Base-by-base conservation (phyloP, 1,284 basidiomycete genomes). In the Ustilago sp. region DNA sequence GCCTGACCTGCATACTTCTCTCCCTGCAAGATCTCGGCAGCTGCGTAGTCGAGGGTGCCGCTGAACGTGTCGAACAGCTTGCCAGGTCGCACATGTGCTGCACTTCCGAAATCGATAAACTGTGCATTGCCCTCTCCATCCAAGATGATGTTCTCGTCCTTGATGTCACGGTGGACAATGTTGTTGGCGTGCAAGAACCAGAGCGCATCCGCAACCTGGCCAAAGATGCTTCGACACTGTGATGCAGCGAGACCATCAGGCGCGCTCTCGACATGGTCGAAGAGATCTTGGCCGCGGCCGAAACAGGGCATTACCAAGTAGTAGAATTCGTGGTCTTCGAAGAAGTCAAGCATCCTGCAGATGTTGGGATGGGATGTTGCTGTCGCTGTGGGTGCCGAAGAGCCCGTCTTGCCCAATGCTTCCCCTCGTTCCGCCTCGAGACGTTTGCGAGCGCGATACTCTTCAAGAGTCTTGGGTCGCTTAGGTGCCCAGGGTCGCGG, bases 161-260 rank as follows among this genome's bases (percentile, higher is more conserved):
- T 99, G 87, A 99, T 92, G 85, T 99, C 97, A 70, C 96, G 93
- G 87, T 99, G 96, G 8, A 99, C 95, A 91, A 89, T 98, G 65
- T 94, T 94, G 82, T 93, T 94, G 23, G 91, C 89, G 86, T 99
- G 96, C 63, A 99, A 88, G 88, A 98, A 99, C 65, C 89, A 90
- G 69, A 98, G 87, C 2, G 94, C 95, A 86, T 98, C 95, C 34
- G 94, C 93, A 39, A 99, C 92, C 87, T 99, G 96, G 17, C 94
- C 94, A 12, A 98, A 89, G 84, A 98, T 94, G 63, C 90, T 92
- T 77, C 94, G 90, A 54, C 95, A 90, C 68, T 92, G 89, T 77
- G 88, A 88, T 0, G 93, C 88, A 0, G 92, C 91, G 8, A 99
- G 89, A 8, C 96, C 97, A 43, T 92, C 90, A 0, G 96, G 95